phyloP scores from a whole-genome alignment of 192 early-diverging fungal species.

The Allomyces macrogynus region DNA sequence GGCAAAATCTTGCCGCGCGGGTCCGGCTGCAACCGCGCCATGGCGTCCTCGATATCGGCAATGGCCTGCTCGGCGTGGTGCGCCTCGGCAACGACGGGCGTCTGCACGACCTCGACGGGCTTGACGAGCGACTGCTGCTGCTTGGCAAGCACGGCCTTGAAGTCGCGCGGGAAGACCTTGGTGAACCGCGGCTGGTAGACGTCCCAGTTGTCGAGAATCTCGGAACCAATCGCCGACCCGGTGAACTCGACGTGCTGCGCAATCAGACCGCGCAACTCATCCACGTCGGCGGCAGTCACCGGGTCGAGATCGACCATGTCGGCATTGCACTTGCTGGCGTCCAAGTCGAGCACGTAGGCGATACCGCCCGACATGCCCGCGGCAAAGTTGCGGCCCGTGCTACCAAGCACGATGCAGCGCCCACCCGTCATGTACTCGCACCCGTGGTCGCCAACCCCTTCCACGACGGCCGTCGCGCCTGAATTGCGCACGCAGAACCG shows the following conservation, averaged over 20 bases:
- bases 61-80: slow-evolving; percentile 33
- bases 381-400: slow-evolving; percentile 89
- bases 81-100: slow-evolving; percentile 14
- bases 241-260: slow-evolving; percentile 65
- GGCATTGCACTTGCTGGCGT: slow-evolving; percentile 58
- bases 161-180: slow-evolving; percentile 88
- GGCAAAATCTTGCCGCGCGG: too few species aligned
- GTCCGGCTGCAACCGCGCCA: slow-evolving; percentile 52
- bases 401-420: slow-evolving; percentile 68
- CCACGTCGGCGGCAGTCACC: slow-evolving; percentile 35
- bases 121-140: slow-evolving; percentile 14
- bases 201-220: slow-evolving; percentile 47
- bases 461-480: slow-evolving; percentile 85
- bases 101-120: slow-evolving; percentile 5
- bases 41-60: slow-evolving; percentile 75
- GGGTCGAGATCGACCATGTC: slow-evolving; percentile 75
- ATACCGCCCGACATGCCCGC: slow-evolving; percentile 97
- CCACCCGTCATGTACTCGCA: slow-evolving; percentile 99
- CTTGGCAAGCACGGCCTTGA: slow-evolving; percentile 50
- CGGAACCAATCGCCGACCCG: slow-evolving; percentile 52
- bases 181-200: slow-evolving; percentile 57
- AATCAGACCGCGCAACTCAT: slow-evolving; percentile 49
- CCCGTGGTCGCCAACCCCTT: slow-evolving; percentile 95
- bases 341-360: slow-evolving; percentile 69
- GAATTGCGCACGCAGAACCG: slow-evolving; percentile 96